Evolutionary conservation across 805 yeast genomes (phyloP).

Genomic region (Wickerhamiella sorbophila): DNA sequence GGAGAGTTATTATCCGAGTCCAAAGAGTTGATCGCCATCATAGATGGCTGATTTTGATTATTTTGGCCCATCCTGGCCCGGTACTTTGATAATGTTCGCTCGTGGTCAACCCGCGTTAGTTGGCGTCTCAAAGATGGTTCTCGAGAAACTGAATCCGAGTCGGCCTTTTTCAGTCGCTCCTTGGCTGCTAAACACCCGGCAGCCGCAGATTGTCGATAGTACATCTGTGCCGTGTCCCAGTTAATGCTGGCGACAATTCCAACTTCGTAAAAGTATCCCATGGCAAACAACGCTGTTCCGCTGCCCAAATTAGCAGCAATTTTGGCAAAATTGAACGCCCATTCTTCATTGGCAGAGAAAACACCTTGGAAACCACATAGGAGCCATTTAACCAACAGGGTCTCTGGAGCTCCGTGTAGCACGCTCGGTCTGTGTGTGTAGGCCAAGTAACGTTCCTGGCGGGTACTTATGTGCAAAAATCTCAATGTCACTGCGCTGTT

Average conservation of each 20-base stretch:
- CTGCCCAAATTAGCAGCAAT: conserved; percentile 49
- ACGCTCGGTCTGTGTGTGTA: conserved; percentile 10
- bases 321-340: conserved; percentile 54
- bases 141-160: conserved; percentile 3
- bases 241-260: conserved; percentile 44
- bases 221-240: conserved; percentile 31
- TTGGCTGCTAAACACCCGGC: conserved; percentile 31
- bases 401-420: conserved; percentile 25
- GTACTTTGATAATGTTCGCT: conserved; percentile 6
- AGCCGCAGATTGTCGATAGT: conserved; percentile 40
- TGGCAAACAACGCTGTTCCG: conserved; percentile 50
- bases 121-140: conserved; percentile 10
- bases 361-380: conserved; percentile 50
- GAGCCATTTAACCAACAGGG: conserved; percentile 41
- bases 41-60: background rate
- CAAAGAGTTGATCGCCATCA: background rate
- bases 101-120: conserved; percentile 15
- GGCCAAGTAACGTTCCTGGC: conserved; percentile 22
- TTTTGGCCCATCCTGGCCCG: background rate
- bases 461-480: conserved; percentile 24
- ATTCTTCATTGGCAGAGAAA: conserved; percentile 40
- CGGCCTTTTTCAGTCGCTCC: conserved; percentile 17
- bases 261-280: conserved; percentile 52
- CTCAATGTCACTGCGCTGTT: conserved; percentile 23
- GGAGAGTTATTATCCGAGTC: background rate